These are phyloP conservation scores for Naematelia encephala DNA, from an alignment of 768 basidiomycete genomes.

Conservation along the genomic window DNA sequence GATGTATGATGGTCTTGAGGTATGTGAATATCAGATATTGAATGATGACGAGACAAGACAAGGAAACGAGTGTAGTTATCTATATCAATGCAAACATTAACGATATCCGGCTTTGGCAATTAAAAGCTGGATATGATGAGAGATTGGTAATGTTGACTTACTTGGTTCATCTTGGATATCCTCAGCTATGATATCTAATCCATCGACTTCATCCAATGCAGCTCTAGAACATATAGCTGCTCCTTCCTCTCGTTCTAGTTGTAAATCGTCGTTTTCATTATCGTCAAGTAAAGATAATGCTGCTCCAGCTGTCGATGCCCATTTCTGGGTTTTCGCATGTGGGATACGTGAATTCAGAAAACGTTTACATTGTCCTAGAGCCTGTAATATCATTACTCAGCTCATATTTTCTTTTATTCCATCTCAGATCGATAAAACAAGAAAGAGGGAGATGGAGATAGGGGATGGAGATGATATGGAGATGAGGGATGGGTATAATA, in stretches of 20 bases:
- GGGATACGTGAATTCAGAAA: slow-evolving; percentile 36
- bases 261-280: no score
- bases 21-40: not conserved
- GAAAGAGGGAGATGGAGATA: not conserved
- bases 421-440: not conserved
- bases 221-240: slow-evolving; percentile 46
- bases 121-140: not conserved
- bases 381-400: slow-evolving; percentile 20
- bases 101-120: not conserved
- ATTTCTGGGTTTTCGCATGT: slow-evolving; percentile 18
- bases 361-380: slow-evolving; percentile 45
- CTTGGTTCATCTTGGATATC: slow-evolving; percentile 40
- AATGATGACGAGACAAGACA: slow-evolving; percentile 21
- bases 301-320: slow-evolving; percentile 45
- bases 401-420: not conserved
- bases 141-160: slow-evolving; percentile 15
- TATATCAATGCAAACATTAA: no score
- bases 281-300: slow-evolving; percentile 26
- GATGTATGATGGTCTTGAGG: not conserved
- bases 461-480: not conserved
- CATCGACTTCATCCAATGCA: slow-evolving; percentile 14
- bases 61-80: slow-evolving; percentile 49
- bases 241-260: no score
- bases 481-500: not conserved
- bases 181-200: slow-evolving; percentile 31